Conservation (phyloP, 2,329 filamentous ascomycete species). For the Cladosporium austrohemisphaericum region DNA sequence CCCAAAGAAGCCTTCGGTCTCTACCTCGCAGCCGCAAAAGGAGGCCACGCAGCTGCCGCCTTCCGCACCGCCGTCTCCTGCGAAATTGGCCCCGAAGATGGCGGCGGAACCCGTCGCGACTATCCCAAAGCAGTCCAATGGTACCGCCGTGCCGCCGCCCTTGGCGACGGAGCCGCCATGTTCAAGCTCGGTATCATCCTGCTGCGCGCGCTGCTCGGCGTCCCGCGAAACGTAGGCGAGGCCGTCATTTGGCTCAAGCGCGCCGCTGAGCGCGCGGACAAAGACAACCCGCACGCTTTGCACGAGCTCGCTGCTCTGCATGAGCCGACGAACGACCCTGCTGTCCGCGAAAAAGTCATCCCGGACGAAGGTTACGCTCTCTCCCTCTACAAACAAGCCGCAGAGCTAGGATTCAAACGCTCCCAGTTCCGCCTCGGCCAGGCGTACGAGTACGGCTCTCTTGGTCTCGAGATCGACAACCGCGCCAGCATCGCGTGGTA, state of each 20-base stretch:
- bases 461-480: constrained; percentile 79
- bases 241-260: constrained; percentile 90
- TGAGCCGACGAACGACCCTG: constrained; percentile 55
- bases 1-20: constrained; percentile 89
- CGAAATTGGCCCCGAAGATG: constrained; percentile 91
- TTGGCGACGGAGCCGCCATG: constrained; percentile 92
- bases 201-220: constrained; percentile 88
- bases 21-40: constrained; percentile 90
- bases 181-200: constrained; percentile 98
- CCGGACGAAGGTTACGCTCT: constrained; percentile 78
- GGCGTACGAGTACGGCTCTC: constrained; percentile 81
- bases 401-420: constrained; percentile 88
- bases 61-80: constrained; percentile 97
- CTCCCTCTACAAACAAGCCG: constrained; percentile 79
- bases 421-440: constrained; percentile 86
- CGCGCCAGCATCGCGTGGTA: constrained; percentile 91
- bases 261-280: constrained; percentile 81
- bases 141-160: constrained; percentile 88
- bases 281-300: constrained; percentile 88
- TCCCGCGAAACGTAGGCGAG: constrained; percentile 76
- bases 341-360: constrained; percentile 65
- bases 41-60: constrained; percentile 78
- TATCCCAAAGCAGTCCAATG: constrained; percentile 94
- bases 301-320: constrained; percentile 74
- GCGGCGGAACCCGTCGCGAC: constrained; percentile 86